These are phyloP conservation scores for Helotiales sp. DNA, from an alignment of 2,329 filamentous ascomycete genomes.

Conservation along the genomic window DNA sequence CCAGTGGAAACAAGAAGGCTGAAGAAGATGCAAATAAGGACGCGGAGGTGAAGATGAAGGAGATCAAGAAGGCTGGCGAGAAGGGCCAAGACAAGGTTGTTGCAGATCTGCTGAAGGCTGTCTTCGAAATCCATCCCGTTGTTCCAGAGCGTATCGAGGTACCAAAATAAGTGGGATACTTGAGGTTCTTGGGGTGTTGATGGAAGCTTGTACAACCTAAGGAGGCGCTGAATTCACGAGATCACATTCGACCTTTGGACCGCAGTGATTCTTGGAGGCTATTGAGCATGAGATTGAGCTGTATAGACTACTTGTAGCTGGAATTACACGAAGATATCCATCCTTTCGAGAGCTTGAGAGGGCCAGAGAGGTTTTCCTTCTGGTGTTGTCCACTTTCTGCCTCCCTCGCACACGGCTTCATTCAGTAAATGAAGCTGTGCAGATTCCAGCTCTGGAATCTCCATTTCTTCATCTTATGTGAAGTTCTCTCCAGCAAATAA, in stretches of 20 bases:
- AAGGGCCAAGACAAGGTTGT: constrained; percentile 80
- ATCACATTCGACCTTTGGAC: neutral
- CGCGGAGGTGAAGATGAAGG: constrained; percentile 76
- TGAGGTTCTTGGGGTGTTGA: neutral
- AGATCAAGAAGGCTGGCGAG: constrained; percentile 78
- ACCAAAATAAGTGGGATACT: constrained; percentile 27
- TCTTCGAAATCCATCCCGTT: constrained; percentile 79
- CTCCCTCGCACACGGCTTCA: neutral
- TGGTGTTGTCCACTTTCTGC: neutral
- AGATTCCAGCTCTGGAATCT: neutral
- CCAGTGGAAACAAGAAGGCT: constrained; percentile 82
- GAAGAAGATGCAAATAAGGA: constrained; percentile 79
- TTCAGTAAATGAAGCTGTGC: neutral
- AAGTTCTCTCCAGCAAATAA: neutral
- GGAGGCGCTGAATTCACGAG: neutral
- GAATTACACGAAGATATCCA: constrained; percentile 29
- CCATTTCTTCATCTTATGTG: too few species aligned
- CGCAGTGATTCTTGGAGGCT: neutral
- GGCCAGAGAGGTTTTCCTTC: neutral
- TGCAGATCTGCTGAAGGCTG: constrained; percentile 79
- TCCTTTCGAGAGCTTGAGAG: constrained; percentile 12
- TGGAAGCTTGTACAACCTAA: neutral
- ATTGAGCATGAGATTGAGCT: constrained; percentile 15
- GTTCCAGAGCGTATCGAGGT: constrained; percentile 45
- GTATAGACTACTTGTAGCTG: constrained; percentile 31